phyloP scores from a whole-genome alignment of 2,329 filamentous ascomycete species.

The Alternaria triticina region DNA sequence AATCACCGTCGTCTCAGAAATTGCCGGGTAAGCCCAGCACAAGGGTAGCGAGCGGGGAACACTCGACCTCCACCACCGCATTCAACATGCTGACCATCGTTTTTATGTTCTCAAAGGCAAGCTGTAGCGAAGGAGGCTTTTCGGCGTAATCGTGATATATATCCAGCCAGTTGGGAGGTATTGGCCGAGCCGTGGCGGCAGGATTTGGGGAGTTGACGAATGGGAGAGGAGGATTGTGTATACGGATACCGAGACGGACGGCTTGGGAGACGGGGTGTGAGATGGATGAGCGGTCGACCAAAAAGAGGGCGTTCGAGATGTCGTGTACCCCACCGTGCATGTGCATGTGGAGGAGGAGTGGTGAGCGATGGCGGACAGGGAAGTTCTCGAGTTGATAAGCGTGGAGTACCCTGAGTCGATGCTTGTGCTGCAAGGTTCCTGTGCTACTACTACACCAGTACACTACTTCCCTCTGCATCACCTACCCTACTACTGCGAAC shows the following conservation, averaged over 20 bases:
- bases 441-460: neutral
- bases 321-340: neutral
- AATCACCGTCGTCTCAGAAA: neutral
- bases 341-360: neutral
- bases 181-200: neutral
- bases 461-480: too few relatives aligned
- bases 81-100: neutral
- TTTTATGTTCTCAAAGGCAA: neutral
- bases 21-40: neutral
- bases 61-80: neutral
- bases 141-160: neutral
- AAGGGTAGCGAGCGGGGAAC: neutral
- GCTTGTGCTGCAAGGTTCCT: neutral
- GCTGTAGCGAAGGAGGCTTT: neutral
- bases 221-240: neutral
- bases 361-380: neutral
- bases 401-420: neutral
- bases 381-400: neutral
- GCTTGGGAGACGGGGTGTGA: neutral
- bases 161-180: neutral
- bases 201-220: neutral
- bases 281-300: neutral
- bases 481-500: neutral
- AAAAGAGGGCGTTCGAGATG: neutral
- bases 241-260: neutral